Base-by-base conservation (phyloP, 2,329 filamentous ascomycete species). In the Thielaviopsis ethacetica region DNA sequence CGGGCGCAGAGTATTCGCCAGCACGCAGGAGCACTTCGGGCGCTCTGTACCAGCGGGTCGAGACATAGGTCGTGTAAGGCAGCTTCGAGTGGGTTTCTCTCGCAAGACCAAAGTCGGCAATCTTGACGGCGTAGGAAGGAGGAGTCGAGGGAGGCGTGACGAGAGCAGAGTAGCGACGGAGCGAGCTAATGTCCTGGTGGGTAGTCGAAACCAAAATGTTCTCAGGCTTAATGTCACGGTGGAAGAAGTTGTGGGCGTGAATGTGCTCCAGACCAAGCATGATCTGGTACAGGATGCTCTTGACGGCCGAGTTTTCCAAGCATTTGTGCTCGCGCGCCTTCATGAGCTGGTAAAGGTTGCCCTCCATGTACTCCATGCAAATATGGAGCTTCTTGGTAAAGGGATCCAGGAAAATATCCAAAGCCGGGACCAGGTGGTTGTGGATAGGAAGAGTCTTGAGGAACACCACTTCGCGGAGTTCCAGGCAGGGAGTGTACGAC, bases 331-430 rank as follows among this genome's bases (percentile, higher is more conserved):
- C 93, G 62, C 93, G 83, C 57, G 93, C 86, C 75, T 98, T 98
- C 93, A 98, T 98, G 63, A 98, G 75, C 72, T 98, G 93, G 71
- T 98, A 98, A 1, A 98, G 79, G 71, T 98, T 98, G 56, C 93
- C 93, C 70, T 98, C 93, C 93, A 98, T 98, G 72, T 95, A 96
- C 74, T 98, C 93, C 93, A 98, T 98, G 68, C 82, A 85, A 65
- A 98, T 98, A 72, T 98, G 93, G 52, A 98, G 83, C 73, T 96
- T 95, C 75, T 91, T 94, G 73, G 81, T 95, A 70, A 89, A 87
- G 0, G 93, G 93, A 68, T 98, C 93, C 67, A 98, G 82, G 73
- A 98, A 98, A 68, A 98, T 98, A 73, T 98, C 93, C 64, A 97
- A 80, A 5, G 93, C 91, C 41, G 93, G 93, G n/a, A 98, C 93